Conservation (phyloP, 192 early-diverging fungal species). For the Jimgerdemannia flammicorona region DNA sequence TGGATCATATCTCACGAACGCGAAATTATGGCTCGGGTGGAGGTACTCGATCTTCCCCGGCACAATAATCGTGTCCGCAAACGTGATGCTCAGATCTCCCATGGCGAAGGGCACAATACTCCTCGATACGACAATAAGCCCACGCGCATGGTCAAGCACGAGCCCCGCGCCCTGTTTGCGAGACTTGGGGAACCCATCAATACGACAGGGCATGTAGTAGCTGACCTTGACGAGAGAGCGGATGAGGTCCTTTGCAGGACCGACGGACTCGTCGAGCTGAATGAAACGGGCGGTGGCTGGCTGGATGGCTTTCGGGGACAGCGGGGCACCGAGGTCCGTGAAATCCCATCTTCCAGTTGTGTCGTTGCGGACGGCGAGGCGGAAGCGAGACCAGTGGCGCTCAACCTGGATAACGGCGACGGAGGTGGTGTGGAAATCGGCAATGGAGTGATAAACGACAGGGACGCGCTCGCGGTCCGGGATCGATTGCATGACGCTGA, state of each 20-base stretch:
- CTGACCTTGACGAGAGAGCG: conserved; percentile 66
- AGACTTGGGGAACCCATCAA: conserved; percentile 70
- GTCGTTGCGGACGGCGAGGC: conserved; percentile 70
- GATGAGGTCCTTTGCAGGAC: conserved; percentile 60
- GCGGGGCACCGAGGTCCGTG: conserved; percentile 55
- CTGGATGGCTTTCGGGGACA: conserved; percentile 55
- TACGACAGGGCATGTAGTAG: conserved; percentile 68
- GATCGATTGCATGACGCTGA: conserved; percentile 64
- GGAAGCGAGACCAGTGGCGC: conserved; percentile 71
- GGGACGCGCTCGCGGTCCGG: conserved; percentile 77
- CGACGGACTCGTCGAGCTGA: conserved; percentile 59
- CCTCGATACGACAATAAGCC: conserved; percentile 78
- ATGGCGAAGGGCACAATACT: conserved; percentile 72
- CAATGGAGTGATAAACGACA: conserved; percentile 73
- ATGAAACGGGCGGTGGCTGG: conserved; percentile 64
- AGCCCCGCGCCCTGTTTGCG: conserved; percentile 71
- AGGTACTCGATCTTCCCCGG: conserved; percentile 76
- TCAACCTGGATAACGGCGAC: conserved; percentile 68
- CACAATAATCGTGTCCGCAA: conserved; percentile 81
- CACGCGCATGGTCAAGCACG: conserved; percentile 72
- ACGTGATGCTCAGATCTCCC: conserved; percentile 75
- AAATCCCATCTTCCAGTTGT: conserved; percentile 73
- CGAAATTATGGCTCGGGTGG: conserved; percentile 91
- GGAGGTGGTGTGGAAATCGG: conserved; percentile 69
- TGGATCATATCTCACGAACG: conserved; percentile 82